Evolutionary conservation across 768 basidiomycete species (phyloP), one percentile per base, ranked within the genome.

Genomic region (Trametes villosa): DNA sequence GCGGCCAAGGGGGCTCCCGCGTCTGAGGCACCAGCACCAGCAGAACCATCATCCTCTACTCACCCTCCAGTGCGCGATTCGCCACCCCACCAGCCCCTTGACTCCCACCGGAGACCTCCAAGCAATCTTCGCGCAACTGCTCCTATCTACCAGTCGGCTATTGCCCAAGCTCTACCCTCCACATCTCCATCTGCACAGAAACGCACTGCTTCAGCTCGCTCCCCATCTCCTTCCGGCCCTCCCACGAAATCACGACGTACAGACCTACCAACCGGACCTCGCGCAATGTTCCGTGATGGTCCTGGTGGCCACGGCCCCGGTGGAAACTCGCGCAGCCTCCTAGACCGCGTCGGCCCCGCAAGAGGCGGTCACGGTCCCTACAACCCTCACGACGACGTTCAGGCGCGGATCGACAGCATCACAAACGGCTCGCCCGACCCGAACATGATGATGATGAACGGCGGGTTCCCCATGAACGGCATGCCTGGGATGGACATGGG

Each of bases 211-310:
- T 86, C 85, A 34, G 84, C 83, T 38, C 83, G 88, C 30, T 89
- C 89, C 13, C 79, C 82, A 5, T 82, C 82, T 18, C 88, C 89
- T 9, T 85, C 86, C 9, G 85, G 83, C 15, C 86, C 70, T 18
- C 55, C 89, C 6, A 85, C 84, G 67, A 94, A 94, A 73, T 75
- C 83, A 13, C 81, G 91, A 63, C 84, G 89, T 62, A 87, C 81
- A 29, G 91, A 93, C 63, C 76, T 91, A 1, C 94, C 94, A 1
- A 89, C 89, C 2, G 93, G 90, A 24, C 94, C 94, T 20, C 83
- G 94, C 52, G 92, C 92, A 2, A 94, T 95, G 92, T 71, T 76
- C 22, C 70, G 68, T 5, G 77, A 70, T 72, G 62, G 67, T 33
- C 61, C 68, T 15, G 64, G 65, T 30, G 70, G 69, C 27, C 68